Base-by-base conservation (phyloP, 2,329 filamentous ascomycete species). In the Xylariaceae sp. region DNA sequence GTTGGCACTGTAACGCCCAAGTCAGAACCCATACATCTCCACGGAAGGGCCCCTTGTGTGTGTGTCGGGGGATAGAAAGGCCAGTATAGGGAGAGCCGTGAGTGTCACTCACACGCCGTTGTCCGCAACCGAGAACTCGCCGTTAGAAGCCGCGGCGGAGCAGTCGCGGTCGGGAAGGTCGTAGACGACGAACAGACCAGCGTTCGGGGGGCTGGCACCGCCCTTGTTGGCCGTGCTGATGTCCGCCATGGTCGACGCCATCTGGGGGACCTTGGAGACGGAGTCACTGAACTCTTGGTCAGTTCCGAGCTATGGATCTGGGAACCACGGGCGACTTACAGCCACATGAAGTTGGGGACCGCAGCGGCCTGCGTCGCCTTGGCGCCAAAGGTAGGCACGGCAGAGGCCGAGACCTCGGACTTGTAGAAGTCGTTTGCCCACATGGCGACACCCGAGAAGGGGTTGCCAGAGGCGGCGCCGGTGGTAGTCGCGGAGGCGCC, bases 341-440 rank as follows among this genome's bases (percentile, higher is more conserved):
- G 56, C 68, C 66, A 72, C 55, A 67, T 64, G 53, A 70, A 73
- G 31, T 63, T 67, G 17, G 70, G 67, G 1, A 74, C 66, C 39
- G 70, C 59, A 35, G 67, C 70, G 22, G 70, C 69, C 30, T 62
- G 64, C 14, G 64, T 63, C 5, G 70, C 68, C 40, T 65, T 68
- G 13, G 72, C 66, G 8, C 71, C 71, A 39, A 85, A 57, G 12
- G 71, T 73, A 7, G 80, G 79, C 14, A 83, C 69, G 6, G 80
- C 80, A 13, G 68, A 57, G 22, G 53, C 66, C 35, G 64, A 61
- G 36, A 76, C 62, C 52, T 75, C 69, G 13, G 67, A 68, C n/a
- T 65, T 60, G 47, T 75, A 76, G 59, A 66, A 73, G 35, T 52
- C 55, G 56, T 75, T 75, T 49, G 70, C 65, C 62, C 67, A 74